Base-by-base conservation (phyloP, 1,284 basidiomycete genomes). In the Porogramme epimiltina region DNA sequence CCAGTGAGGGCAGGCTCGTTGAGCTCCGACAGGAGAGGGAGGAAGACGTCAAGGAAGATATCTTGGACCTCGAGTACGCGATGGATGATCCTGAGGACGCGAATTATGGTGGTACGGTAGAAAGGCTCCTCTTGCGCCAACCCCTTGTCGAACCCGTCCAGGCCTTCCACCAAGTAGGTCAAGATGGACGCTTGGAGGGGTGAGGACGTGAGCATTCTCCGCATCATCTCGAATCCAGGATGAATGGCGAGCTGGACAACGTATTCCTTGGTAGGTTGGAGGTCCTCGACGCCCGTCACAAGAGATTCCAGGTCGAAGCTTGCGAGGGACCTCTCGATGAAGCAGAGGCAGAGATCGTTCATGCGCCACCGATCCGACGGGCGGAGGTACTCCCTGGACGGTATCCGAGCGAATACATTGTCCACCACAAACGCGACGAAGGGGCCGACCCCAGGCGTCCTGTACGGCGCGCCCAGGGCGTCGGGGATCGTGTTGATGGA, bases 361-460 rank as follows among this genome's bases (percentile, higher is more conserved):
- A 93, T 87, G 60, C 85, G 80, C 93, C 93, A 98, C 57, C 89
- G 76, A 64, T 98, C 93, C 8, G 81, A 82, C 8, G 84, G 82
- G 40, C 81, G 77, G 5, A 80, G 73, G 62, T 91, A 98, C 56
- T 93, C 91, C 34, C 95, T 78, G 41, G 73, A 76, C 6, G 82
- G 74, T 42, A 91, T 84, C 39, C 82, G 82, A 13, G 80, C 75
- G 57, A 98, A 88, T 2, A 98, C 91, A 36, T 90, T 89, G 64
- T 98, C 93, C 55, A 98, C 75, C 47, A 97, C 89, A 66, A 96
- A 98, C 22, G 80, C 75, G 11, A 89, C 79, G 65, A 89, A 98
- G 2, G 85, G 93, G 0, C 75, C 80, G 37, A 95, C 83, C 0
- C 92, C 92, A 3, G 89, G 85, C 11, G 83, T 68, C 24, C 91